phyloP scores from a whole-genome alignment of 2,329 filamentous ascomycete species.

The Pseudogymnoascus sp. region DNA sequence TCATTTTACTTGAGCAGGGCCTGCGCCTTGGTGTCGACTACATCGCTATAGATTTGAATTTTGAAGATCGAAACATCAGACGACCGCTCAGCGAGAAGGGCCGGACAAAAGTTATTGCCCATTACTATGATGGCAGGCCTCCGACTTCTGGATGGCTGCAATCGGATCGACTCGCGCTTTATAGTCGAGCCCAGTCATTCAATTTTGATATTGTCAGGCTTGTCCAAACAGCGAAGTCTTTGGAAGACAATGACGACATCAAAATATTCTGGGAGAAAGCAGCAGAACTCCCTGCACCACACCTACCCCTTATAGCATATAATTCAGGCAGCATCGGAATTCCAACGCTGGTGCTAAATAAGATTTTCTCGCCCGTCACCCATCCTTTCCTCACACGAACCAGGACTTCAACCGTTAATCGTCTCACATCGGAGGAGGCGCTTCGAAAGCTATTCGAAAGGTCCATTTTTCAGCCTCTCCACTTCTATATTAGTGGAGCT shows the following conservation, averaged over 20 bases:
- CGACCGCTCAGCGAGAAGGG: constrained; percentile 41
- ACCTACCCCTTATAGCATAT: constrained; percentile 38
- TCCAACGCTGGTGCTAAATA: constrained; percentile 48
- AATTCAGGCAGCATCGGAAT: constrained; percentile 47
- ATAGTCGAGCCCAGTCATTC: constrained; percentile 40
- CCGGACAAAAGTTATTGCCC: constrained; percentile 45
- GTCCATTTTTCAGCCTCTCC: constrained; percentile 59
- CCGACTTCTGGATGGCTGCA: constrained; percentile 39
- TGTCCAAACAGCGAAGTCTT: constrained; percentile 39
- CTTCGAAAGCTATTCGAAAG: constrained; percentile 57
- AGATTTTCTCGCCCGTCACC: constrained; percentile 47
- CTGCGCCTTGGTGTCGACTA: constrained; percentile 59
- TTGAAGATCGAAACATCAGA: constrained; percentile 36
- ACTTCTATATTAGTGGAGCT: constrained; percentile 66
- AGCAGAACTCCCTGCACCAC: constrained; percentile 19
- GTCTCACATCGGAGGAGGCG: constrained; percentile 37
- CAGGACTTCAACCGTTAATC: not conserved
- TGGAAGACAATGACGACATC: constrained; percentile 41
- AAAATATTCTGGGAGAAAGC: constrained; percentile 23
- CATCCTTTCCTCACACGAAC: constrained; percentile 31
- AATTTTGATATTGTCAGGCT: constrained; percentile 50
- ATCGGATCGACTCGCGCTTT: constrained; percentile 38
- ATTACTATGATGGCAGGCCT: constrained; percentile 33
- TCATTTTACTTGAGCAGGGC: constrained; percentile 52
- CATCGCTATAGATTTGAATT: constrained; percentile 52